Conservation (phyloP, 805 yeast genomes). For the Kuraishia floccosa region DNA sequence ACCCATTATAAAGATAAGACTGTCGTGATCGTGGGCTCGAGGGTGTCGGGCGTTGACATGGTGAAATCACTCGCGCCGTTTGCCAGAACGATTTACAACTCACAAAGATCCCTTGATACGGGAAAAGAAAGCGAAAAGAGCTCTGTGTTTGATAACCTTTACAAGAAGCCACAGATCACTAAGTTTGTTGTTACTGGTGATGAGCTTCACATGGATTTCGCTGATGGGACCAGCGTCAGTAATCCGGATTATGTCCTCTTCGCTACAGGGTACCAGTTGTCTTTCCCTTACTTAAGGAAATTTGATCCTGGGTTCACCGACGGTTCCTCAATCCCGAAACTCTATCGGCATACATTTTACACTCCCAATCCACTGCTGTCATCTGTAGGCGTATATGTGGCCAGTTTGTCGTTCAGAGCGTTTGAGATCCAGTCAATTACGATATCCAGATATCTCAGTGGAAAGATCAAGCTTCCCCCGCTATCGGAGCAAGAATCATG, state of each 20-base stretch:
- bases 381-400: conserved; percentile 23
- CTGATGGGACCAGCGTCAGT: conserved; percentile 9
- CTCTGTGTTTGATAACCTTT: conserved; percentile 5
- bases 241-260: conserved; percentile 12
- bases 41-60: conserved; percentile 20
- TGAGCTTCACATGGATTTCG: conserved; percentile 10
- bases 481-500: conserved; percentile 17
- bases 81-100: conserved; percentile 1
- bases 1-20: conserved; percentile 11
- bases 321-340: conserved; percentile 15
- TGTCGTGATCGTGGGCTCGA: conserved; percentile 16
- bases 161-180: conserved; percentile 15
- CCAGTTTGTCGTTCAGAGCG: conserved; percentile 25
- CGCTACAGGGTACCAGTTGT: conserved; percentile 16
- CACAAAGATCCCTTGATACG: neutral
- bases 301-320: conserved; percentile 13
- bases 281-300: conserved; percentile 12
- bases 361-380: conserved; percentile 21
- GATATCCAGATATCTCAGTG: conserved; percentile 20
- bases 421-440: conserved; percentile 29
- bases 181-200: conserved; percentile 7
- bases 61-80: conserved; percentile 1
- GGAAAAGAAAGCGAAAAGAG: neutral
- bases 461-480: conserved; percentile 18
- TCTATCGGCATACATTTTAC: conserved; percentile 22